Base-by-base conservation (phyloP, 2,329 filamentous ascomycete species). In the Penicillium sp. region DNA sequence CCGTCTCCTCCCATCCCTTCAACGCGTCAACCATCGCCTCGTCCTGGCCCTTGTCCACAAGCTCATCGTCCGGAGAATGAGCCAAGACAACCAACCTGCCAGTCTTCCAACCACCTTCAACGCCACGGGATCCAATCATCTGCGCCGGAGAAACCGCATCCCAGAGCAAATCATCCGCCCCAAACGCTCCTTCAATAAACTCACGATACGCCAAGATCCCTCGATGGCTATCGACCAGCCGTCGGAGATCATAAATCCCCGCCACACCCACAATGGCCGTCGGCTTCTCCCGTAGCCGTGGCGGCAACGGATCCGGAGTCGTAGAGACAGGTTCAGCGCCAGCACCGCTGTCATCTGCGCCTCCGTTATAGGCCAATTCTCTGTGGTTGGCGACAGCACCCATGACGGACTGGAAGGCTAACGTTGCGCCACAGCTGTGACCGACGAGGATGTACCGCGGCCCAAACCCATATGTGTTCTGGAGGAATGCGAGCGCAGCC, bases 1-100 rank as follows among this genome's bases (percentile, higher is more conserved):
- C 42, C 3, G 9, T 22, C 27, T 39, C 38, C 44, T 80, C 69
- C 78, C 78, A 74, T 65, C 73, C 63, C 69, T 78, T 66, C 74
- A 81, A 68, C 68, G 76, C 68, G 68, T 79, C 56, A 76, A 78
- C 62, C 79, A 83, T 76, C 2, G 44, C 62, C 39, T 70, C 64
- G 6, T 66, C 45, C 56, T 78, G 75, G 1, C 51, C 56, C 40
- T 54, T 51, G 60, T 76, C 71, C 8, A 77, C 72, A 30, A 76
- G 58, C 36, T 63, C 67, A 62, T 78, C 76, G 16, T 69, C 68
- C n/a, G 50, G 48, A 4, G 74, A 76, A 48, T 73, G 69, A 24
- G 72, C 74, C 27, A 78, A 53, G 10, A 77, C 63, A 11, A 68
- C 67, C 33, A 74, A 58, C 30, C 62, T 57, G 6, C 71, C 72